phyloP scores from a whole-genome alignment of 2,329 filamentous ascomycete species.

The Xylariaceae sp. region DNA sequence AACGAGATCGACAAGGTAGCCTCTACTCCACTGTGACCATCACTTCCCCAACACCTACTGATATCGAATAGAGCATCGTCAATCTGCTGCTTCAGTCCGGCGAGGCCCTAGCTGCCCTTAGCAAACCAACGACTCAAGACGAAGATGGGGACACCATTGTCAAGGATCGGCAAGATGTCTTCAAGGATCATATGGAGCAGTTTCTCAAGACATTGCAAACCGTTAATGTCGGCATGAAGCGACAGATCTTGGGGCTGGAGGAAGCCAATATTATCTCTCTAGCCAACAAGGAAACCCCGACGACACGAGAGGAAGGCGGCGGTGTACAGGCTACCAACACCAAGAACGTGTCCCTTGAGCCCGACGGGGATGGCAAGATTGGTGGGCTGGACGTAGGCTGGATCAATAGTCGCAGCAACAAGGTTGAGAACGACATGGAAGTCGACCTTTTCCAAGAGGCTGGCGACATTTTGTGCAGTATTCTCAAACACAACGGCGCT shows the following conservation, averaged over 20 bases:
- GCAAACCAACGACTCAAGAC: slow-evolving; percentile 36
- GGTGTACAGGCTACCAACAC: slow-evolving; percentile 15
- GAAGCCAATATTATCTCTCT: slow-evolving; percentile 71
- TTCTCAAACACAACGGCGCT: slow-evolving; percentile 10
- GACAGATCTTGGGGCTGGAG: slow-evolving; percentile 74
- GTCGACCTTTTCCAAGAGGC: slow-evolving; percentile 64
- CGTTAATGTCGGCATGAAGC: slow-evolving; percentile 69
- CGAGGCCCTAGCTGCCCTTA: slow-evolving; percentile 59
- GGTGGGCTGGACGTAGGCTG: slow-evolving; percentile 76
- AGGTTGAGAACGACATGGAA: slow-evolving; percentile 79
- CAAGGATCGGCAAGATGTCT: slow-evolving; percentile 49
- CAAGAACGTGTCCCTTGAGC: slow-evolving; percentile 40
- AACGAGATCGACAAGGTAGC: slow-evolving; percentile 69
- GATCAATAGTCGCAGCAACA: slow-evolving; percentile 80
- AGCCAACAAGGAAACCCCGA: slow-evolving; percentile 21
- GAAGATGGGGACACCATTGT: slow-evolving; percentile 19
- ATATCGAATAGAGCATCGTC: slow-evolving; percentile 31
- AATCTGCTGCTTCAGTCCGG: slow-evolving; percentile 55
- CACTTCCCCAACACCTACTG: slow-evolving; percentile 5
- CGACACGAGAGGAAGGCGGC: slow-evolving; percentile 18
- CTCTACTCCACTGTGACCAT: background rate
- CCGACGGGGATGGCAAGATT: slow-evolving; percentile 52
- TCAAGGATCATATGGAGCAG: slow-evolving; percentile 56
- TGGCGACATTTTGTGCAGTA: slow-evolving; percentile 14
- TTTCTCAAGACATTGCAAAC: slow-evolving; percentile 72